Evolutionary conservation across 2,329 filamentous ascomycete species (phyloP), one percentile per base, ranked within the genome.

Genomic region (Fusarium keratoplasticum): DNA sequence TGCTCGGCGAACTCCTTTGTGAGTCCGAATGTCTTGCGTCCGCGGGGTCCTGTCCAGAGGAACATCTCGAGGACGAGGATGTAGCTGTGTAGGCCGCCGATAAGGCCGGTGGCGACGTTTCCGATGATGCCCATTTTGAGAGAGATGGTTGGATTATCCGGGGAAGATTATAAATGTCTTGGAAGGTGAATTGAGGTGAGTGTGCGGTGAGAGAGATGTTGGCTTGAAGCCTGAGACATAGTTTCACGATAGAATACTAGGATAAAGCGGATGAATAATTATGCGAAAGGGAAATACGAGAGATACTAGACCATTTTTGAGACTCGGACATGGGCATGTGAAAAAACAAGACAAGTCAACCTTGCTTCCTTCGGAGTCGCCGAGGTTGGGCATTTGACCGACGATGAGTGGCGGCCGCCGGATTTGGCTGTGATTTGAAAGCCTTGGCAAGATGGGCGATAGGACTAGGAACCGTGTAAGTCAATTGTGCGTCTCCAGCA

Each of bases 1-100:
- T 86, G 75, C 42, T 83, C 77, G 7, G 87, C 87, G 65, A 86
- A 87, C 6, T 86, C 83, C n/a, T 83, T 75, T 0, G 80, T 83
- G 38, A 87, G 80, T 33, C 78, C 77, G 78, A 88, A 88, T 2
- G 85, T 76, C 73, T 83, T 84, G 70, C 80, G 83, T 40, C 86
- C 87, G 31, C 81, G 82, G 3, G 86, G 84, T 0, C 81, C 84
- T 3, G 82, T 86, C 86, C 86, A 88, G 63, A 88, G 80, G 70
- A 87, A 85, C 83, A 86, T 87, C 67, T 88, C 86, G 11, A 88
- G 83, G 16, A 83, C 75, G 64, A 87, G 72, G 73, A 88, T 88
- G 81, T 88, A 88, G 76, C 83, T 77, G 79, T 88, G 87, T 16
- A 86, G 75, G 50, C 77, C 68, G 71, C 83, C 83, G 58, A 88